These are phyloP conservation scores for Corymbia citriodora DNA, from an alignment of 441 rosid species.

Conservation along the genomic window DNA sequence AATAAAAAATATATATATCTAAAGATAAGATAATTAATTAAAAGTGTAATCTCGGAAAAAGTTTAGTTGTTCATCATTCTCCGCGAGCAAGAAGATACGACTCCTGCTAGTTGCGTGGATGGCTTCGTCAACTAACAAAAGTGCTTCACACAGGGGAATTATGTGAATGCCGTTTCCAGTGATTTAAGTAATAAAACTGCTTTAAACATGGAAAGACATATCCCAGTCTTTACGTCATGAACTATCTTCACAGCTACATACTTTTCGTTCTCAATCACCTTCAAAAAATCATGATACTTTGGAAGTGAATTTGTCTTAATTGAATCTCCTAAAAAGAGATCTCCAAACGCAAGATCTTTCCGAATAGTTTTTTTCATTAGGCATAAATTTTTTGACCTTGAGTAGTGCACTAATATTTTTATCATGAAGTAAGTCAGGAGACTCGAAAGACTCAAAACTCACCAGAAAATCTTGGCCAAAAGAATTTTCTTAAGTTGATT, in stretches of 20 bases:
- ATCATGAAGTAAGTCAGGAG: not conserved
- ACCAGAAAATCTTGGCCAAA: not conserved
- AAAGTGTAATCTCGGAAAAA: not conserved
- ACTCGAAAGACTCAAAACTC: not conserved
- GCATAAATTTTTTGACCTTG: not conserved
- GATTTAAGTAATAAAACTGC: not conserved
- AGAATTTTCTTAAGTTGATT: not conserved
- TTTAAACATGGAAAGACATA: not conserved
- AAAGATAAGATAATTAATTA: not conserved
- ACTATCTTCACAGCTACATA: not conserved
- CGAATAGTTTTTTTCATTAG: rapidly evolving
- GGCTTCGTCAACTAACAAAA: not conserved
- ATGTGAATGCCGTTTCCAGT: not conserved
- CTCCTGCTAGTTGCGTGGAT: not conserved
- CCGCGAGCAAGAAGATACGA: not conserved
- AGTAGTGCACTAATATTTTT: not conserved
- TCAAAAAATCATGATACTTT: not conserved
- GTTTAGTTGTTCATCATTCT: not conserved
- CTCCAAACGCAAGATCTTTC: not conserved
- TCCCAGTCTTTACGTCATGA: not conserved
- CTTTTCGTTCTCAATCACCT: not conserved
- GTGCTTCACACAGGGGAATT: not conserved
- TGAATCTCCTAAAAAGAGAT: not conserved
- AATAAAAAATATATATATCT: not conserved
- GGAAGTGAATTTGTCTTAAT: not conserved